These are phyloP conservation scores for Botrytis aclada DNA, from an alignment of 2,329 filamentous ascomycete genomes.

Conservation along the genomic window DNA sequence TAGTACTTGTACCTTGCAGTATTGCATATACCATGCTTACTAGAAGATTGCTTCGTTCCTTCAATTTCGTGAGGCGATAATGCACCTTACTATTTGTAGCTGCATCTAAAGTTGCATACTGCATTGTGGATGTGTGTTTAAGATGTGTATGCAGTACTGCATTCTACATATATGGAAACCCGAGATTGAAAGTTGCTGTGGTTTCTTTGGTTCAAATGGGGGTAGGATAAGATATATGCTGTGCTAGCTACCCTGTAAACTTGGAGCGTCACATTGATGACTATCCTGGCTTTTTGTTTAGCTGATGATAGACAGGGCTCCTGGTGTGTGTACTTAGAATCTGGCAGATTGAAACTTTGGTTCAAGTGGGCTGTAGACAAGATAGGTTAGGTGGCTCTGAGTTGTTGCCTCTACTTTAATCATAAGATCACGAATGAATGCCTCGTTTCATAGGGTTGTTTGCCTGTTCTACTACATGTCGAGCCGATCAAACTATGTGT, in stretches of 20 bases:
- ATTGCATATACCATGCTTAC: neutral
- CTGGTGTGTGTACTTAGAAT: neutral
- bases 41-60: neutral
- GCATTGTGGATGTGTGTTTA: neutral
- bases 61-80: neutral
- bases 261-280: neutral
- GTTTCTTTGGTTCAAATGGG: neutral
- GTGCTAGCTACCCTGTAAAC: neutral
- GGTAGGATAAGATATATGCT: neutral
- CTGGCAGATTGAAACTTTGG: neutral
- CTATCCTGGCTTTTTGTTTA: neutral
- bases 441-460: neutral
- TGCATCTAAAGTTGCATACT: neutral
- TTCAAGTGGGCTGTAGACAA: neutral
- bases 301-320: neutral
- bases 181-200: neutral
- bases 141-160: neutral
- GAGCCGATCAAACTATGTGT: neutral
- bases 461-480: neutral
- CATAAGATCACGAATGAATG: neutral
- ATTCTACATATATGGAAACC: neutral
- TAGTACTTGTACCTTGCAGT: conserved; percentile 10
- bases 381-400: neutral
- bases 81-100: neutral
- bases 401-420: neutral